Percentiles rank a stretch among this genome's conserved stretches.
These are phyloP conservation scores for Scorias spongiosa DNA, from an alignment of 2,329 filamentous ascomycete species.

Conservation along the genomic window DNA sequence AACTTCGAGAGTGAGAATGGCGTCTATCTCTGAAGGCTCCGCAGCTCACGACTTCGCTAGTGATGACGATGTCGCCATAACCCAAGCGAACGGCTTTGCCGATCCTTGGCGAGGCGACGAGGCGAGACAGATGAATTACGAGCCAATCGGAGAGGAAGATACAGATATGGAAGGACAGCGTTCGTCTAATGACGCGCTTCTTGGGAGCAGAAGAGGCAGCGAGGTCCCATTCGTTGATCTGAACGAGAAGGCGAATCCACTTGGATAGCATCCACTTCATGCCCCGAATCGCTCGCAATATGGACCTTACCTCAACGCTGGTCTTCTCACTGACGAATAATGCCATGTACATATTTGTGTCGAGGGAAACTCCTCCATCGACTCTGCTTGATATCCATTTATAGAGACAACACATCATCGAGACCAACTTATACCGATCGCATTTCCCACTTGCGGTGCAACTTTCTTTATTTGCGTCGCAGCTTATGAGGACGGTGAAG, in stretches of 20 bases:
- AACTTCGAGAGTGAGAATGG: not conserved
- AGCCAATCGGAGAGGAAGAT: not conserved
- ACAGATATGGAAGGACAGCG: not conserved
- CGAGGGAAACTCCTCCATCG: no score
- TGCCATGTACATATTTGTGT: no score
- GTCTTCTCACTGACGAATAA: no score
- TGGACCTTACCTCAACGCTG: no score
- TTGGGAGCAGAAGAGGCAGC: not conserved
- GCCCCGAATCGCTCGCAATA: no score
- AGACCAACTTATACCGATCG: no score
- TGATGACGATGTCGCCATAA: constrained; percentile 5
- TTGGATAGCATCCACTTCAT: constrained; percentile 4
- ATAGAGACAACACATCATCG: no score
- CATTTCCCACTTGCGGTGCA: no score
- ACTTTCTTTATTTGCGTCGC: no score
- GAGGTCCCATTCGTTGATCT: constrained; percentile 14
- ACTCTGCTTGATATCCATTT: no score
- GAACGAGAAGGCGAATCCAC: constrained; percentile 16
- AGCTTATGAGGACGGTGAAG: no score
- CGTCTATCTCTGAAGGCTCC: not conserved
- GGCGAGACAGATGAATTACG: constrained; percentile 1
- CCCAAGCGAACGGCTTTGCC: constrained; percentile 4
- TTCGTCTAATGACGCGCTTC: not conserved
- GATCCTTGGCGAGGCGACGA: not conserved
- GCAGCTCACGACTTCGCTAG: constrained; percentile 3